Conservation (phyloP, 2,329 filamentous ascomycete species). For the Rutstroemia sp. region DNA sequence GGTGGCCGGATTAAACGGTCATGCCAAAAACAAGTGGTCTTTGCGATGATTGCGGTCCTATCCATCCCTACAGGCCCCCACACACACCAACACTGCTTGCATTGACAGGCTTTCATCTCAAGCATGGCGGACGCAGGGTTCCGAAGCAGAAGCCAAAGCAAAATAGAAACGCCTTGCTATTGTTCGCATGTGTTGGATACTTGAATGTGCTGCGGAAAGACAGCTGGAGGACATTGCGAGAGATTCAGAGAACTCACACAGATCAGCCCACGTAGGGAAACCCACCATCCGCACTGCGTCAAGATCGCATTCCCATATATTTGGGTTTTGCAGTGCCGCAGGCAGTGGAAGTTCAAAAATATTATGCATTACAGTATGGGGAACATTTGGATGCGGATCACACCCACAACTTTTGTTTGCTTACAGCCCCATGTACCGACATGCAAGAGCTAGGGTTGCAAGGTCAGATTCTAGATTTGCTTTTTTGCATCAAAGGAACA, state of each 20-base stretch:
- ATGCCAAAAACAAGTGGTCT: constrained; percentile 3
- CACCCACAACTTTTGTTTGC: constrained; percentile 13
- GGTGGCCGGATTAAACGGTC: neutral
- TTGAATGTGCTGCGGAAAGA: too few relatives aligned
- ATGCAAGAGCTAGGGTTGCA: constrained; percentile 15
- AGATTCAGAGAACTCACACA: too few relatives aligned
- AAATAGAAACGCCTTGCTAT: neutral
- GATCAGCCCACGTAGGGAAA: too few relatives aligned
- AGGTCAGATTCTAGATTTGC: constrained; percentile 6
- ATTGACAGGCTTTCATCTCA: constrained; percentile 15
- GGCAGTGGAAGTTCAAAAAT: neutral
- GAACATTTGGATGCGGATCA: neutral
- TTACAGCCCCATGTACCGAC: constrained; percentile 16
- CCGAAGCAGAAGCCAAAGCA: constrained; percentile 10
- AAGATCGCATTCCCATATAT: too few relatives aligned
- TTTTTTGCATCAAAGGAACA: neutral
- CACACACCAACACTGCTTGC: constrained; percentile 2
- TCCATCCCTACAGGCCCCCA: constrained; percentile 10
- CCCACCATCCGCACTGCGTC: too few relatives aligned
- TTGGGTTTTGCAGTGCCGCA: neutral
- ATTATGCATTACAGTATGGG: neutral
- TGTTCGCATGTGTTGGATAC: neutral
- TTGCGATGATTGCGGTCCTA: constrained; percentile 2
- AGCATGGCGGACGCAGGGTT: constrained; percentile 16
- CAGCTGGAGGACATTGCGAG: too few relatives aligned